phyloP scores from a whole-genome alignment of 108 stramenopile genomes.

The Cyclotella choctawhatcheeana region DNA sequence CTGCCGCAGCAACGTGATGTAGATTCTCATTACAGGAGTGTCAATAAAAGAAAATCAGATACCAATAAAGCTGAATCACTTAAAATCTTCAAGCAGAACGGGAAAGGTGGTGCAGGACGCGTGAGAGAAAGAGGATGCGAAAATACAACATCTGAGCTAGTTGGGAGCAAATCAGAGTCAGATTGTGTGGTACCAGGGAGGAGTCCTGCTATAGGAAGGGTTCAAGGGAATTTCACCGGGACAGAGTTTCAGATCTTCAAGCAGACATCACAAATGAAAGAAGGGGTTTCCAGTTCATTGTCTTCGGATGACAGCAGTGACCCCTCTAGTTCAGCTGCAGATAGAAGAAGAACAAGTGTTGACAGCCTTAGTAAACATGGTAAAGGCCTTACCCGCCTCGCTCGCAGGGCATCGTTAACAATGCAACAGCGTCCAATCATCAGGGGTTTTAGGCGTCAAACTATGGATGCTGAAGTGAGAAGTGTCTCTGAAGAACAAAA shows the following conservation, averaged over 20 bases:
- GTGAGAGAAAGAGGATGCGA: conserved; percentile 22
- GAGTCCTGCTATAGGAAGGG: conserved; percentile 58
- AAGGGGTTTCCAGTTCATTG: neutral
- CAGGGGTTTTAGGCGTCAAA: neutral
- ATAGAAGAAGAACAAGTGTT: neutral
- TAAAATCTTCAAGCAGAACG: no score
- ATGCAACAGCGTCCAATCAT: conserved; percentile 2
- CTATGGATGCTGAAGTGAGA: neutral
- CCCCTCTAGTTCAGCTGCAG: neutral
- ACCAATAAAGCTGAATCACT: no score
- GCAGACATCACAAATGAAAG: neutral
- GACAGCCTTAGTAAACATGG: conserved; percentile 1
- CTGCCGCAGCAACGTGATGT: conserved; percentile 74
- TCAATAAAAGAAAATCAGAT: conserved; percentile 49
- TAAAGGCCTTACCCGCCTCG: conserved; percentile 27
- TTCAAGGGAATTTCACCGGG: conserved; percentile 87
- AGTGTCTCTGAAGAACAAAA: no score
- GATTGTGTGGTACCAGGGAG: no score
- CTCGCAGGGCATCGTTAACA: conserved; percentile 24
- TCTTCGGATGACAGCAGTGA: neutral
- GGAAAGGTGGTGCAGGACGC: no score
- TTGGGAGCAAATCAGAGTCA: no score
- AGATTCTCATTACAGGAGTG: conserved; percentile 60
- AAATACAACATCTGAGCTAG: no score
- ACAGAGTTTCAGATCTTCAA: conserved; percentile 87